These are phyloP conservation scores for Isoetes engelmannii DNA, from an alignment of 83 land plant species.

Conservation along the genomic window DNA sequence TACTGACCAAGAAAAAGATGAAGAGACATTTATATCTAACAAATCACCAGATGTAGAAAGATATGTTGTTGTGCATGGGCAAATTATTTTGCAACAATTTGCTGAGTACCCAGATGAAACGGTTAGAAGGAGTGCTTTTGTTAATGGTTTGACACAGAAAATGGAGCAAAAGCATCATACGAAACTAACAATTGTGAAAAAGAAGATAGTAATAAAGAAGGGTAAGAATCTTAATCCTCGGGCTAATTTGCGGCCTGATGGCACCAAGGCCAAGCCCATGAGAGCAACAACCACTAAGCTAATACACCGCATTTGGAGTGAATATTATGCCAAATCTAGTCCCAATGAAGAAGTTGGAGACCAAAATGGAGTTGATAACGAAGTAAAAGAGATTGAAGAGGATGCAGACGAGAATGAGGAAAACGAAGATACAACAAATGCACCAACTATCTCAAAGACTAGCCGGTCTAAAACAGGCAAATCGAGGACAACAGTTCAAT, in stretches of 20 bases:
- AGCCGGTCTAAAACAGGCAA: neutral
- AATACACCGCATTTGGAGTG: conserved; percentile 92
- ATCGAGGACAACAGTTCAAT: neutral
- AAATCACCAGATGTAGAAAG: conserved; percentile 65
- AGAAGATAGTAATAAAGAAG: conserved; percentile 37
- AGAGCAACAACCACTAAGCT: conserved; percentile 86
- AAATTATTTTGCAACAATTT: conserved; percentile 87
- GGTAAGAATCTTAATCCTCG: conserved; percentile 74
- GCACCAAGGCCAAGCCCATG: conserved; percentile 63
- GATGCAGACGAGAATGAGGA: conserved; percentile 43
- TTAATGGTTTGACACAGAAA: conserved; percentile 48
- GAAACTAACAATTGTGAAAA: conserved; percentile 69
- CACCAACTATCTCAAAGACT: neutral
- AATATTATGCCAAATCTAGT: conserved; percentile 50
- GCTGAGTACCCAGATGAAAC: conserved; percentile 78
- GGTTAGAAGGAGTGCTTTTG: conserved; percentile 63
- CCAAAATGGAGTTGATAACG: conserved; percentile 15
- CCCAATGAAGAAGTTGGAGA: conserved; percentile 39
- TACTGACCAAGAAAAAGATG: conserved; percentile 40
- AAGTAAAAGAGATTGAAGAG: conserved; percentile 33
- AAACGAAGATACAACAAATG: conserved; percentile 18
- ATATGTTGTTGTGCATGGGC: conserved; percentile 91
- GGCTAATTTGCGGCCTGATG: conserved; percentile 48
- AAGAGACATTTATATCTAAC: conserved; percentile 52
- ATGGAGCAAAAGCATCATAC: conserved; percentile 91